Percentiles rank a stretch among this genome's conserved stretches.
Evolutionary conservation across 2,329 filamentous ascomycete genomes (phyloP).

Genomic region (Trichoderma oligosporum): DNA sequence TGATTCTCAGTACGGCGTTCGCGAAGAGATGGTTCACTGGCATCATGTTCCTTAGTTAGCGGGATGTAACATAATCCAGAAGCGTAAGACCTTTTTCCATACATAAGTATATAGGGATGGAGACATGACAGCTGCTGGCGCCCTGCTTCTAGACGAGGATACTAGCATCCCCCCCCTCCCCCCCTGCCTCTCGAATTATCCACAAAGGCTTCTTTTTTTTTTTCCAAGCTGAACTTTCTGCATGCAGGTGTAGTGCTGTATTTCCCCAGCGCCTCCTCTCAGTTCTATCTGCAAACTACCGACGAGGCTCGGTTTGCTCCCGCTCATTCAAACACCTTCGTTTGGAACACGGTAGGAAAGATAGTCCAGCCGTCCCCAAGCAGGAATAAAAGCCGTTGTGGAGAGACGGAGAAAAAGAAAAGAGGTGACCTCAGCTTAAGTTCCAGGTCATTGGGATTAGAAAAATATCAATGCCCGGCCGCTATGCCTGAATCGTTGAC

Average conservation of each 20-base stretch:
- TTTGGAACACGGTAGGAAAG: no score
- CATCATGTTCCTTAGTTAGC: no score
- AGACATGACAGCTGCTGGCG: neutral
- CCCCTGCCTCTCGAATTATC: neutral
- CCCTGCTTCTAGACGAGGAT: neutral
- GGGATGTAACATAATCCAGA: neutral
- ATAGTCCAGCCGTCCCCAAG: no score
- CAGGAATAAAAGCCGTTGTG: neutral
- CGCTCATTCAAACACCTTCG: constrained; percentile 5
- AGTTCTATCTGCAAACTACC: neutral
- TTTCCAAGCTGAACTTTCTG: no score
- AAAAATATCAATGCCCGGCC: neutral
- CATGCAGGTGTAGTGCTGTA: no score
- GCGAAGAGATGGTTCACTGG: no score
- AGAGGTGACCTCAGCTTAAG: neutral
- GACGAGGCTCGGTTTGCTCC: neutral
- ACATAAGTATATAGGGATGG: neutral
- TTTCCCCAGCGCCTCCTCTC: neutral
- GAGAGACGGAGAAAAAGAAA: neutral
- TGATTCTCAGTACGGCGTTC: no score
- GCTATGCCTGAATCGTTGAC: neutral
- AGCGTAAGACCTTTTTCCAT: neutral
- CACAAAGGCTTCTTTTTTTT: neutral
- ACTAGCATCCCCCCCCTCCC: neutral
- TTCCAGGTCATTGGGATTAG: neutral